Conservation (phyloP, 2,329 filamentous ascomycete genomes). For the Aspergillus alliaceus region DNA sequence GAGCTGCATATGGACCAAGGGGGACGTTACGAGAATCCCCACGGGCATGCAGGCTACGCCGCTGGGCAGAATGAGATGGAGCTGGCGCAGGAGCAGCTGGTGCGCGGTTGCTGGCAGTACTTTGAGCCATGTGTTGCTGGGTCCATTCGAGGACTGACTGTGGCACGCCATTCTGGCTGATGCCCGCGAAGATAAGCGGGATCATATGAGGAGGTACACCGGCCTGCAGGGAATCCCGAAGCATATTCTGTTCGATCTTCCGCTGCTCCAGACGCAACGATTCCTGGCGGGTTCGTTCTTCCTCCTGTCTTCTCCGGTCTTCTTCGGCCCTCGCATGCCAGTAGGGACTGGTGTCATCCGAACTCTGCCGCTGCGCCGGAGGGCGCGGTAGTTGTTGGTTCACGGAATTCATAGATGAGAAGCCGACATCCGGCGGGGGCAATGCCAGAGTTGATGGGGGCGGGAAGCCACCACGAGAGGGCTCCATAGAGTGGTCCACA, state of each 20-base stretch:
- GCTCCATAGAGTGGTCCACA: slow-evolving; percentile 63
- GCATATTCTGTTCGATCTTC: slow-evolving; percentile 70
- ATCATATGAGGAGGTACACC: slow-evolving; percentile 74
- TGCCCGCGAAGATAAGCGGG: slow-evolving; percentile 71
- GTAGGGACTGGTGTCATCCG: slow-evolving; percentile 69
- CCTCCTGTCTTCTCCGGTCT: slow-evolving; percentile 64
- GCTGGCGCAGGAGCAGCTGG: slow-evolving; percentile 23
- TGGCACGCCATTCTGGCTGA: slow-evolving; percentile 63
- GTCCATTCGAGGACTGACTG: slow-evolving; percentile 66
- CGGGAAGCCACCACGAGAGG: slow-evolving; percentile 68
- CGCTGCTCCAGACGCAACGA: slow-evolving; percentile 68
- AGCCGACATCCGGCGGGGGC: slow-evolving; percentile 42
- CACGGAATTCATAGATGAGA: slow-evolving; percentile 38
- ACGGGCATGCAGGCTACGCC: slow-evolving; percentile 18
- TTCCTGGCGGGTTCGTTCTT: slow-evolving; percentile 67
- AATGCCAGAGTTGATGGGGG: slow-evolving; percentile 66
- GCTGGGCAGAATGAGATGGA: slow-evolving; percentile 19
- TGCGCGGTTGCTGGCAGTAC: slow-evolving; percentile 23
- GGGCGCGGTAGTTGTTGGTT: slow-evolving; percentile 60
- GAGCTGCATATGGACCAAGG: slow-evolving; percentile 33
- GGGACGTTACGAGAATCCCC: slow-evolving; percentile 27
- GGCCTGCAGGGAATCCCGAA: slow-evolving; percentile 66
- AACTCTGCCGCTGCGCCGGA: slow-evolving; percentile 65
- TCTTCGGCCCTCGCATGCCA: slow-evolving; percentile 75
- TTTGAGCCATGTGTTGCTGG: slow-evolving; percentile 61